phyloP scores from a whole-genome alignment of 2,329 filamentous ascomycete species.

The Venturia nashicola region DNA sequence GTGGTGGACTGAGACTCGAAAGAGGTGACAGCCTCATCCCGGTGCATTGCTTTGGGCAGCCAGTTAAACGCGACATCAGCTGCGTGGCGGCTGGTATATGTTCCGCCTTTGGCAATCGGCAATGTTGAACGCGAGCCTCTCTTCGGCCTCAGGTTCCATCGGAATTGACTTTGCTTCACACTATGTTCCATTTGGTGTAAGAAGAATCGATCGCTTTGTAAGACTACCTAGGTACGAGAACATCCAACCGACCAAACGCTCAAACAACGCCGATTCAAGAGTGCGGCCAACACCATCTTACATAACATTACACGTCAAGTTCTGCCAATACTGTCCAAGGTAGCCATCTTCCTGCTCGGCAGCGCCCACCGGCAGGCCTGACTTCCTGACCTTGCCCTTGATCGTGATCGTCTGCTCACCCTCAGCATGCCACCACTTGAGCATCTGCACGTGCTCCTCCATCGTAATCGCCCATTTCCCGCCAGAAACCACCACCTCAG shows the following conservation, averaged over 20 bases:
- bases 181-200: too few species aligned
- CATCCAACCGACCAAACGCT: neutral
- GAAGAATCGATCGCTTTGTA: too few species aligned
- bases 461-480: conserved; percentile 82
- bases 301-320: conserved; percentile 33
- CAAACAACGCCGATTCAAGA: neutral
- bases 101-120: neutral
- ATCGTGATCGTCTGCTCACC: conserved; percentile 73
- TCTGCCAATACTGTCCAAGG: conserved; percentile 46
- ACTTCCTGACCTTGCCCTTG: conserved; percentile 47
- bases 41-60: neutral
- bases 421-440: conserved; percentile 87
- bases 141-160: neutral
- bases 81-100: neutral
- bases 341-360: conserved; percentile 66
- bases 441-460: conserved; percentile 56
- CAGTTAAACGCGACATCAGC: neutral
- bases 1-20: neutral
- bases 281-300: conserved; percentile 14
- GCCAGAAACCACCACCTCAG: conserved; percentile 61
- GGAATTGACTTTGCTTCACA: too few species aligned
- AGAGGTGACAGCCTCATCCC: neutral
- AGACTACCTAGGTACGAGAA: too few species aligned
- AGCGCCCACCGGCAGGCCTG: conserved; percentile 38
- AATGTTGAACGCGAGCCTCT: neutral